phyloP scores from a whole-genome alignment of 306 rosid genomes.

The Glycine latifolia region DNA sequence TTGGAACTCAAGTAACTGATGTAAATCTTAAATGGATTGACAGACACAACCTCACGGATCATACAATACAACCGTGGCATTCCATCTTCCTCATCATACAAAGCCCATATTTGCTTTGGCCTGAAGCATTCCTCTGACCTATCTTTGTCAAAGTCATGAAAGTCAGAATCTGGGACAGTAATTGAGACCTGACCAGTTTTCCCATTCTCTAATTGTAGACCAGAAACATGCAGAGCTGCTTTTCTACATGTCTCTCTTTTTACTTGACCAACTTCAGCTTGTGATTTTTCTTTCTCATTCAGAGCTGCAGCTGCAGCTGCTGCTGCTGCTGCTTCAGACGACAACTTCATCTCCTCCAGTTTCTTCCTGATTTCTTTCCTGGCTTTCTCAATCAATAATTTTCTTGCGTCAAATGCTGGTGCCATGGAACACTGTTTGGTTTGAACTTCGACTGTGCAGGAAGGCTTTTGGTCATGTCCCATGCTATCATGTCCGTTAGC shows the following conservation, averaged over 20 bases:
- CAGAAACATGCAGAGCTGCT: slow-evolving; percentile 51
- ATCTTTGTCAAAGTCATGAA: slow-evolving; percentile 94
- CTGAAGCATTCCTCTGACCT: slow-evolving; percentile 93
- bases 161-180: slow-evolving; percentile 93
- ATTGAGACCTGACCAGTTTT: slow-evolving; percentile 65
- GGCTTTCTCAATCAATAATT: slow-evolving; percentile 85
- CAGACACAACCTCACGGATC: slow-evolving; percentile 86
- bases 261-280: slow-evolving; percentile 55
- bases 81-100: slow-evolving; percentile 97
- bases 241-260: slow-evolving; percentile 52
- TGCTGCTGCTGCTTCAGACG: slow-evolving; percentile 47
- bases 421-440: slow-evolving; percentile 66
- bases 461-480: slow-evolving; percentile 59
- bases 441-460: slow-evolving; percentile 59
- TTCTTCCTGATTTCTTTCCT: slow-evolving; percentile 80
- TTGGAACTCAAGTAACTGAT: slow-evolving; percentile 89
- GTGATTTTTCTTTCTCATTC: slow-evolving; percentile 54
- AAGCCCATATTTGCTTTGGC: slow-evolving; percentile 99
- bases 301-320: slow-evolving; percentile 37
- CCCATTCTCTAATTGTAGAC: slow-evolving; percentile 56
- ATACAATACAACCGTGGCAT: slow-evolving; percentile 99
- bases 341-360: slow-evolving; percentile 77
- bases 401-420: slow-evolving; percentile 84
- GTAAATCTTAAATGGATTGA: slow-evolving; percentile 83
- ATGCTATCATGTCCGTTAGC: slow-evolving; percentile 67